phyloP scores from a whole-genome alignment of 2,329 filamentous ascomycete species.

The Botryotinia narcissicola region DNA sequence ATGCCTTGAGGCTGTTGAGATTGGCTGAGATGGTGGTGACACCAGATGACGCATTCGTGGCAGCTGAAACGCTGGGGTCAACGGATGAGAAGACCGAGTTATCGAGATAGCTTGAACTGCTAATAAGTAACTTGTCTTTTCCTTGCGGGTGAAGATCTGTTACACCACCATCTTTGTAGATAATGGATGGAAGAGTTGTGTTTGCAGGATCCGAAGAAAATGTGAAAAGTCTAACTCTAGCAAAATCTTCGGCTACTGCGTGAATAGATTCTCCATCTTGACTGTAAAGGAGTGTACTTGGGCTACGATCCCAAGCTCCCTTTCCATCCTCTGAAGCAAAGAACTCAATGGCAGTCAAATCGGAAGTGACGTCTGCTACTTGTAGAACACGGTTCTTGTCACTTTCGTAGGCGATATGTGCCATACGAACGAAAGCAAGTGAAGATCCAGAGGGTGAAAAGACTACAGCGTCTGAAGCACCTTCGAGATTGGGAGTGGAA shows the following conservation, averaged over 20 bases:
- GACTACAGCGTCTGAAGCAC: slow-evolving; percentile 42
- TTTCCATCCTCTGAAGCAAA: slow-evolving; percentile 57
- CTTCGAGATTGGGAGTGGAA: slow-evolving; percentile 29
- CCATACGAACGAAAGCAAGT: slow-evolving; percentile 76
- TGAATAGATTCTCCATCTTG: slow-evolving; percentile 61
- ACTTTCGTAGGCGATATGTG: slow-evolving; percentile 70
- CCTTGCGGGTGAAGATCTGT: slow-evolving; percentile 39
- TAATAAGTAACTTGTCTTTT: slow-evolving; percentile 51
- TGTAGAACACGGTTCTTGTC: slow-evolving; percentile 69
- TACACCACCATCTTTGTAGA: slow-evolving; percentile 16
- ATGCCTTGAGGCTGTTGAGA: slow-evolving; percentile 27
- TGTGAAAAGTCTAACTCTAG: slow-evolving; percentile 53
- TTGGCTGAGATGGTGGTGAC: slow-evolving; percentile 24
- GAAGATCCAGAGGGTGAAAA: slow-evolving; percentile 70
- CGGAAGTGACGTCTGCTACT: slow-evolving; percentile 55
- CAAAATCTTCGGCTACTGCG: slow-evolving; percentile 67
- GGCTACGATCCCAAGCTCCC: slow-evolving; percentile 58
- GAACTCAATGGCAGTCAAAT: slow-evolving; percentile 56
- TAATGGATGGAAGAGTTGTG: slow-evolving; percentile 16
- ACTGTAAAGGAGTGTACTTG: slow-evolving; percentile 41
- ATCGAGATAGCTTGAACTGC: slow-evolving; percentile 63
- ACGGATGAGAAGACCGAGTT: slow-evolving; percentile 64
- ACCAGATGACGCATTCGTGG: slow-evolving; percentile 27
- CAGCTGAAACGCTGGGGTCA: slow-evolving; percentile 24
- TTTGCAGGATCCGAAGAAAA: slow-evolving; percentile 12